Evolutionary conservation across 768 basidiomycete genomes (phyloP).

Genomic region (Lentinula sp.): DNA sequence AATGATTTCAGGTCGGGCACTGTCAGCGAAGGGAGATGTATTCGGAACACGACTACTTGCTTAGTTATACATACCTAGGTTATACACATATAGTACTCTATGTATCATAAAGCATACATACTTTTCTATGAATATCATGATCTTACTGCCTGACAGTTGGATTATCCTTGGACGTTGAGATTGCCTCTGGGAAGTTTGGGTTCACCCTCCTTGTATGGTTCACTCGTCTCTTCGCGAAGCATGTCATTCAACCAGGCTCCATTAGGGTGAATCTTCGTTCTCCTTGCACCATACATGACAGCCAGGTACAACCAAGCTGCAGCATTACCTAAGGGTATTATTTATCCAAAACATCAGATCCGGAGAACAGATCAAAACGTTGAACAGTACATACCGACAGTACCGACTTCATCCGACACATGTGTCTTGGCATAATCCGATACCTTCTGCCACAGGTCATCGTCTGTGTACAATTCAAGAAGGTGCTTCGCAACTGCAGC

Average conservation of each 20-base stretch:
- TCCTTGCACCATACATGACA: constrained; percentile 66
- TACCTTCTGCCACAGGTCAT: constrained; percentile 56
- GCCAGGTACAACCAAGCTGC: constrained; percentile 60
- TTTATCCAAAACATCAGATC: background rate
- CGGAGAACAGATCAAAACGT: background rate
- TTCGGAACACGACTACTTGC: background rate
- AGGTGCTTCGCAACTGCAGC: constrained; percentile 70
- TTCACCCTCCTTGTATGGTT: constrained; percentile 61
- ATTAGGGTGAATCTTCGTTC: constrained; percentile 71
- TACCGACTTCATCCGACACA: constrained; percentile 80
- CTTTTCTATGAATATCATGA: background rate
- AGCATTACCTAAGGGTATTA: background rate
- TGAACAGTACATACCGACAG: constrained; percentile 51
- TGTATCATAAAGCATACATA: background rate
- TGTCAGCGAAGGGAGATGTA: background rate
- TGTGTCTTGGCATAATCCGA: constrained; percentile 66
- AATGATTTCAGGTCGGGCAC: background rate
- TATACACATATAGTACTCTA: background rate
- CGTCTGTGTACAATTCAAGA: constrained; percentile 73
- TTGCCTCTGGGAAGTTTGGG: constrained; percentile 64
- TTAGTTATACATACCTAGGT: background rate
- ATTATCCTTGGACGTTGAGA: constrained; percentile 52
- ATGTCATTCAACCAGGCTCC: constrained; percentile 86
- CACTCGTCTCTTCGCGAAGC: constrained; percentile 68
- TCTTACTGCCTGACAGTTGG: background rate